A percentile compares a stretch with the other conserved stretches of the same genome.
phyloP scores from a whole-genome alignment of 2,329 filamentous ascomycete species.

The Lachnellula suecica region DNA sequence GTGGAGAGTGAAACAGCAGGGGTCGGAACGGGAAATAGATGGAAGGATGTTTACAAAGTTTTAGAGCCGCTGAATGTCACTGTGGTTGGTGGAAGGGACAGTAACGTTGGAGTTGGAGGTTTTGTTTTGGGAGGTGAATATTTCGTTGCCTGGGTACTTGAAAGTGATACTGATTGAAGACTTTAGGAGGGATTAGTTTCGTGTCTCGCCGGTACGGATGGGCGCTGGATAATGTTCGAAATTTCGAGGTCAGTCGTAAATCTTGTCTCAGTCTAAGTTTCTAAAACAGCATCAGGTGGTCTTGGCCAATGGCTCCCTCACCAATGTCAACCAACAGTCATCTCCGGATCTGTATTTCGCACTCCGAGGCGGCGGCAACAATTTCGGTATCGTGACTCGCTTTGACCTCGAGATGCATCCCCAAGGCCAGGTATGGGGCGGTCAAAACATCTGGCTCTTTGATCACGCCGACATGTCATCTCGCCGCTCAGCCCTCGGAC shows the following conservation, averaged over 20 bases:
- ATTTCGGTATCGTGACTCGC: conserved; percentile 35
- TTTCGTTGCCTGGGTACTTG: conserved; percentile 13
- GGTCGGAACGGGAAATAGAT: conserved; percentile 38
- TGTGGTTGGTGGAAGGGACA: conserved; percentile 39
- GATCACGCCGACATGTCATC: background rate
- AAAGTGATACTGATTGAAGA: no score
- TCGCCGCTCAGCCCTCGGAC: no score
- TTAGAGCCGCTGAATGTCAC: conserved; percentile 34
- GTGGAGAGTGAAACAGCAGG: conserved; percentile 28
- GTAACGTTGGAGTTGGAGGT: conserved; percentile 21
- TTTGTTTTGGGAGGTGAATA: conserved; percentile 23
- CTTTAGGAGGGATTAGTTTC: conserved; percentile 11
- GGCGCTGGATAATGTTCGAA: conserved; percentile 17
- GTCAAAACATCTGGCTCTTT: no score
- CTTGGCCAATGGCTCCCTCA: conserved; percentile 29
- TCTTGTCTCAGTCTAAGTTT: background rate
- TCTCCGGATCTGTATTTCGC: conserved; percentile 34
- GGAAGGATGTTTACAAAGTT: conserved; percentile 38
- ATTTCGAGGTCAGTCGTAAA: conserved; percentile 14
- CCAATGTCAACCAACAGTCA: conserved; percentile 23
- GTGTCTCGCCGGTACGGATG: conserved; percentile 16
- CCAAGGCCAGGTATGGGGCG: no score
- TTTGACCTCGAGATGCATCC: conserved; percentile 32
- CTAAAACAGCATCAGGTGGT: conserved; percentile 23
- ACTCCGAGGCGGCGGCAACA: conserved; percentile 33